Evolutionary conservation across 106 monocot species (phyloP), one percentile per base, ranked within the genome.

Genomic region (Acorus gramineus): DNA sequence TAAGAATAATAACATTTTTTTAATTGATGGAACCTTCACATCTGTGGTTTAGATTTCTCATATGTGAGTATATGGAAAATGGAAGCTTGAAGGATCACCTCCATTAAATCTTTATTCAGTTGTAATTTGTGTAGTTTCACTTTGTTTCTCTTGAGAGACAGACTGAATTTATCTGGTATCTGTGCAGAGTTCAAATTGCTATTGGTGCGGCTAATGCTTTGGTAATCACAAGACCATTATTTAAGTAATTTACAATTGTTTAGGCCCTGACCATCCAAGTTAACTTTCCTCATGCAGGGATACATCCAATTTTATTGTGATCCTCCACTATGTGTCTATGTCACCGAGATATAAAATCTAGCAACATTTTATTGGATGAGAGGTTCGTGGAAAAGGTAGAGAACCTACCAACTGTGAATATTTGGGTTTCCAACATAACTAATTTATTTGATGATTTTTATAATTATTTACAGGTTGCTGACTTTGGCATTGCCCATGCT

Each of bases 281-380:
- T 49, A 45, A 5, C 55, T 66, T 56, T 66, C 43, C 2, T 46
- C 56, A 44, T 81, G 76, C 84, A 95, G 94, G 89, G 90, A 45
- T 95, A 95, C 62, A 81, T 95, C 47, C 94, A 95, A 80, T 89
- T 95, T 76, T 95, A 86, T 78, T 95, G 94, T 66, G 75, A 90
- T 67, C 94, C 94, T 64, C 90, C 94, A 49, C 84, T 95, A 46
- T n/a, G n/a, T n/a, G n/a, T n/a, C n/a, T n/a, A n/a, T 90, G 93
- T 73, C 93, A 94, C 71, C 78, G 90, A 67, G 90, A 95, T 61
- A 87, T 90, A 56, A 95, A 95, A 61, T 82, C 94, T 4, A 90
- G 90, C 66, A 95, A 95, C 67, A 90, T 95, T 77, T 78, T 95
- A 46, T 68, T 95, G 76, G 90, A 84, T 72, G 82, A 75, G 45